Evolutionary conservation across 2,329 filamentous ascomycete species (phyloP).

Genomic region (Pseudogymnoascus sp.): DNA sequence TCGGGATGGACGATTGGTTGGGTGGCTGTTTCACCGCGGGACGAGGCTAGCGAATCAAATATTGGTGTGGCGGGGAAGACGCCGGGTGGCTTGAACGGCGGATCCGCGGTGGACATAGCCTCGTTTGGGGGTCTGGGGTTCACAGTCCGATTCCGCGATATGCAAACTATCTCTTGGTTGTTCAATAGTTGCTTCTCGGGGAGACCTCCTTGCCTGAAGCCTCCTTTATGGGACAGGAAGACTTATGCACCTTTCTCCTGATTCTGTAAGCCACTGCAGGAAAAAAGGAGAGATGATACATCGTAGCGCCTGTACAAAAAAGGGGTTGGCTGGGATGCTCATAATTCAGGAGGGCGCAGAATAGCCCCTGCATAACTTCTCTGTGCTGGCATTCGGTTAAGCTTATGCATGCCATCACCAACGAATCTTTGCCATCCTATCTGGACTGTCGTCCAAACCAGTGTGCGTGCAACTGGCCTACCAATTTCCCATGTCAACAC

Average conservation of each 20-base stretch:
- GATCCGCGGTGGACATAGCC: slow-evolving; percentile 6
- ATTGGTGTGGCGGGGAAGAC: slow-evolving; percentile 4
- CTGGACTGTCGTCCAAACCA: not conserved
- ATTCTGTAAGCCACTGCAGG: not conserved
- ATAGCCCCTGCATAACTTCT: not conserved
- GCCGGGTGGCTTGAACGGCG: slow-evolving; percentile 5
- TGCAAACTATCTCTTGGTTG: not conserved
- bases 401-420: not conserved
- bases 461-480: not conserved
- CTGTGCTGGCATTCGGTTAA: not conserved
- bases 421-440: not conserved
- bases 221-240: slow-evolving; percentile 3
- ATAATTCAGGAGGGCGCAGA: not conserved
- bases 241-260: slow-evolving; percentile 1
- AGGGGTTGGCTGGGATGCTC: not conserved
- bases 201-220: not conserved
- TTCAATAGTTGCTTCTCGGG: slow-evolving; percentile 1
- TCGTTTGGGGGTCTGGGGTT: slow-evolving; percentile 7
- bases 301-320: not conserved
- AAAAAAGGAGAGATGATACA: not conserved
- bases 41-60: slow-evolving; percentile 4
- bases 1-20: not conserved
- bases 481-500: slow-evolving; percentile 8
- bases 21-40: not conserved
- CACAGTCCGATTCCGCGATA: slow-evolving; percentile 1